These are phyloP conservation scores for Zostera marina DNA, from an alignment of 116 monocot genomes.

Conservation along the genomic window DNA sequence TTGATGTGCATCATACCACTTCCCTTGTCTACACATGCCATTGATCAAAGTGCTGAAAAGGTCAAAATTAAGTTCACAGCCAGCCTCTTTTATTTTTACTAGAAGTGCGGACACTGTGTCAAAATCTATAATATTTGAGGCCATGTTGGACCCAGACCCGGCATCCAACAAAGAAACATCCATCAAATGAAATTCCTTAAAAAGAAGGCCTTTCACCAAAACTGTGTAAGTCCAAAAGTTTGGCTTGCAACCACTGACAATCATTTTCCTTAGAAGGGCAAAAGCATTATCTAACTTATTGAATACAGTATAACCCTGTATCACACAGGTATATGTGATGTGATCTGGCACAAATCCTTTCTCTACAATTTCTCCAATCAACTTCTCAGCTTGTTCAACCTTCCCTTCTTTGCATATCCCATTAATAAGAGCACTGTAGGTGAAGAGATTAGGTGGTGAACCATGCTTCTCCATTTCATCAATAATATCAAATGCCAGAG, in stretches of 20 bases:
- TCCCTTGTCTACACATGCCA: conserved; percentile 63
- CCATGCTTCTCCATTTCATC: conserved; percentile 43
- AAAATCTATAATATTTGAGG: conserved; percentile 12
- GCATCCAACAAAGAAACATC: conserved; percentile 25
- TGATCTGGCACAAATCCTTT: conserved; percentile 43
- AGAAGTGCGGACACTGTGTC: conserved; percentile 36
- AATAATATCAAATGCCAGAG: conserved; percentile 36
- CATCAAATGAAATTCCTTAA: conserved; percentile 17
- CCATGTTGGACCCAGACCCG: conserved; percentile 12
- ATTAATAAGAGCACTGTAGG: conserved; percentile 62
- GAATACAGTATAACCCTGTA: conserved; percentile 46
- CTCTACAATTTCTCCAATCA: conserved; percentile 26
- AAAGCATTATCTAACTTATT: conserved; percentile 46
- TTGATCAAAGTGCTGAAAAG: conserved; percentile 25
- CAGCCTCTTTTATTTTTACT: conserved; percentile 35
- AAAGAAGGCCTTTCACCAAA: conserved; percentile 42
- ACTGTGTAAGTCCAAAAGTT: conserved; percentile 38
- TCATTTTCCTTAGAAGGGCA: conserved; percentile 36
- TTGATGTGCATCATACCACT: conserved; percentile 53
- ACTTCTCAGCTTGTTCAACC: conserved; percentile 41
- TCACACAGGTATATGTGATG: conserved; percentile 50
- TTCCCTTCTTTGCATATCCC: conserved; percentile 61
- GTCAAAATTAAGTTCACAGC: conserved; percentile 19
- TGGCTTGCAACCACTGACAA: conserved; percentile 37
- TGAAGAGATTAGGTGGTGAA: conserved; percentile 48